These are phyloP conservation scores for Fusarium siculi DNA, from an alignment of 2,329 filamentous ascomycete species.

Conservation along the genomic window DNA sequence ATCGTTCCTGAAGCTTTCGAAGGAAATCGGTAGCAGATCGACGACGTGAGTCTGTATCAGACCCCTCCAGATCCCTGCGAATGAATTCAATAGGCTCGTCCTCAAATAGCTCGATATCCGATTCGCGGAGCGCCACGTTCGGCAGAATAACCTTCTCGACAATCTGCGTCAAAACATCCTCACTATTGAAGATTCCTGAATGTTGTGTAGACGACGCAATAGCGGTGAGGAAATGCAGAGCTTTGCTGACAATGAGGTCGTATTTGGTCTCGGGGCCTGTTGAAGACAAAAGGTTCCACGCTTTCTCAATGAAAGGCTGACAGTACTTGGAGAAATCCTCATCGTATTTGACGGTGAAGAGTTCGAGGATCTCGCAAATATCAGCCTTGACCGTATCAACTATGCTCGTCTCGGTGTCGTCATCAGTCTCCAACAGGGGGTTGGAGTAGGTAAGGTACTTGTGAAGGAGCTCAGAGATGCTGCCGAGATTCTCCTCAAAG, in stretches of 20 bases:
- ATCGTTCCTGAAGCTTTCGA: constrained; percentile 86
- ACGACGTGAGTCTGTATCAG: constrained; percentile 91
- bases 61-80: constrained; percentile 91
- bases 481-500: constrained; percentile 87
- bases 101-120: constrained; percentile 95
- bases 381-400: constrained; percentile 90
- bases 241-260: constrained; percentile 93
- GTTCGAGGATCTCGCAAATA: constrained; percentile 89
- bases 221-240: constrained; percentile 92
- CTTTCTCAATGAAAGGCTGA: constrained; percentile 85
- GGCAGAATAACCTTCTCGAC: constrained; percentile 96
- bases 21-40: constrained; percentile 96
- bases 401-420: constrained; percentile 87
- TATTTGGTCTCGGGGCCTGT: constrained; percentile 91
- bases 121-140: constrained; percentile 90
- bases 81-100: constrained; percentile 99
- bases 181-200: constrained; percentile 85
- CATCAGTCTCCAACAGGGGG: constrained; percentile 81
- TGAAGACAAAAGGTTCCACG: constrained; percentile 90
- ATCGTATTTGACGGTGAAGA: constrained; percentile 95
- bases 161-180: constrained; percentile 82
- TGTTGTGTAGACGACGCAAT: constrained; percentile 83
- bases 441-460: constrained; percentile 95
- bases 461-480: constrained; percentile 82
- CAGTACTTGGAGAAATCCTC: constrained; percentile 89